Conservation (phyloP, 495 filamentous ascomycete genomes). For the Trichoderma reesei region DNA sequence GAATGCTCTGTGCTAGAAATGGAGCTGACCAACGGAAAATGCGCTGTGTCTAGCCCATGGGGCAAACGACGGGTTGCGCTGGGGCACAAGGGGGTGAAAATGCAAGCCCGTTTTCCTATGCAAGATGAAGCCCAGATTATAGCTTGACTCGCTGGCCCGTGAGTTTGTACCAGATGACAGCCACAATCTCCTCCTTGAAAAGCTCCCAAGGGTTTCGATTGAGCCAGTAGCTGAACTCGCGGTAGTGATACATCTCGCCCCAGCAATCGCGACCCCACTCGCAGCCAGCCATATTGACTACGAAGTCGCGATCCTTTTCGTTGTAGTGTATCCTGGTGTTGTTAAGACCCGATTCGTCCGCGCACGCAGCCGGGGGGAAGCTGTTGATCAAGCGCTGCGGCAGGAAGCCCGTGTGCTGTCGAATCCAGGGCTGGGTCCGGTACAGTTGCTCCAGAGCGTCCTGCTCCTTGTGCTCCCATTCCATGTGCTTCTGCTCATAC, state of each 20-base stretch:
- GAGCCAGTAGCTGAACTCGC: constrained; percentile 74
- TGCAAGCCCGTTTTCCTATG: not conserved
- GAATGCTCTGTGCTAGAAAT: constrained; percentile 12
- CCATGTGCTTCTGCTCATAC: constrained; percentile 98
- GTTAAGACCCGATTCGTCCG: constrained; percentile 47
- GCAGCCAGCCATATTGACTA: constrained; percentile 99
- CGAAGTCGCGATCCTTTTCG: constrained; percentile 74
- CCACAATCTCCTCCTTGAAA: constrained; percentile 50
- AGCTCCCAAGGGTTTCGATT: constrained; percentile 75
- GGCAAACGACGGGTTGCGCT: not conserved
- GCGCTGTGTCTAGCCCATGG: not conserved
- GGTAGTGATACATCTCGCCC: constrained; percentile 92
- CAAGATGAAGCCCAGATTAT: constrained; percentile 13
- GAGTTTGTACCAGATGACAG: constrained; percentile 43
- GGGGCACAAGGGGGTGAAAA: not conserved
- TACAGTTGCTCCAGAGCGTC: constrained; percentile 92
- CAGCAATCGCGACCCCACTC: constrained; percentile 96
- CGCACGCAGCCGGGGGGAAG: constrained; percentile 83
- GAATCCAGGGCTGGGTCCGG: constrained; percentile 83
- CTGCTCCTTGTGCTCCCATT: constrained; percentile 99
- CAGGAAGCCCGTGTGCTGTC: constrained; percentile 79
- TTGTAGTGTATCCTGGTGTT: constrained; percentile 77
- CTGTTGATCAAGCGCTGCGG: constrained; percentile 89
- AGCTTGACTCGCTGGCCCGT: constrained; percentile 47
- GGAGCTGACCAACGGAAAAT: constrained; percentile 11